Conservation (phyloP, 257 asterid species). For the Solanum bulbocastanum region DNA sequence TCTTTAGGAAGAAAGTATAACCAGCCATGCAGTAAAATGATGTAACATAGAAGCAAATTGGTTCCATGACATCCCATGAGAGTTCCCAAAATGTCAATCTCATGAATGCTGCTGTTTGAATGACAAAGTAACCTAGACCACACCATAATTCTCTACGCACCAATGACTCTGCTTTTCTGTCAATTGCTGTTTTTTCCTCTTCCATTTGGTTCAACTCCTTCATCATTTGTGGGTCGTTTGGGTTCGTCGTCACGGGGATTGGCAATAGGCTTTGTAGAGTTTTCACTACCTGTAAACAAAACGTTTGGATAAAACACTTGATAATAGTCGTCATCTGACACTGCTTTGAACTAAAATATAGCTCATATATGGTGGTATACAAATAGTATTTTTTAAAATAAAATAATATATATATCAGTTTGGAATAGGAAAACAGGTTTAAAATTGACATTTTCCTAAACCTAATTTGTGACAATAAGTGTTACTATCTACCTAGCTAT, state of each 20-base stretch:
- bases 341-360: background rate
- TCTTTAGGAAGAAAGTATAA: slow-evolving; percentile 46
- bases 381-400: too few species aligned
- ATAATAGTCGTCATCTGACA: background rate
- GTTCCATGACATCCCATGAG: slow-evolving; percentile 81
- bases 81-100: slow-evolving; percentile 68
- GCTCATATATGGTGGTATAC: background rate
- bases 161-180: slow-evolving; percentile 39
- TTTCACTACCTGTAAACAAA: slow-evolving; percentile 13
- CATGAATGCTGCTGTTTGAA: slow-evolving; percentile 42
- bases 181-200: slow-evolving; percentile 36
- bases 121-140: slow-evolving; percentile 35
- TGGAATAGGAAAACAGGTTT: too few species aligned
- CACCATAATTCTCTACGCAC: slow-evolving; percentile 48
- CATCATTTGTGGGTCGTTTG: slow-evolving; percentile 13
- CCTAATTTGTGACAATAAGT: background rate
- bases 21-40: slow-evolving; percentile 35
- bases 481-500: background rate
- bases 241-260: background rate
- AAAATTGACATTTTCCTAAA: background rate
- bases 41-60: slow-evolving; percentile 46
- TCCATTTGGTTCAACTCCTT: slow-evolving; percentile 32
- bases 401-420: too few species aligned
- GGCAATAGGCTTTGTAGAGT: slow-evolving; percentile 10
- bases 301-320: background rate